phyloP scores from a whole-genome alignment of 176 grass and related monocot species.

The Hordeum vulgare region MorexV3_pseudomolecules_assembly NC_058520.1:488587490-488587989 shows the following conservation, averaged over 20 bases:
- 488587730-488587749: slow-evolving; percentile 93
- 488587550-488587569: not conserved
- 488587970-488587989: not conserved
- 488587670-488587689: not conserved
- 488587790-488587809: slow-evolving; percentile 96
- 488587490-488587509: not conserved
- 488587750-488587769: slow-evolving; percentile 93
- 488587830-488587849: not conserved
- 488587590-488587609: not conserved
- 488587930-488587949: not conserved
- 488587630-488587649: not conserved
- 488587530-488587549: not conserved
- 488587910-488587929: not conserved
- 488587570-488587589: not conserved
- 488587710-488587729: slow-evolving; percentile 33
- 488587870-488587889: not conserved
- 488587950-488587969: not conserved
- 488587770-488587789: slow-evolving; percentile 97
- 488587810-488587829: slow-evolving; percentile 42
- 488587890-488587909: not conserved
- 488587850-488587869: not conserved
- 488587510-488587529: not conserved
- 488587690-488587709: not conserved
- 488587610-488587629: not conserved
- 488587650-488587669: not conserved